phyloP scores from a whole-genome alignment of 306 rosid species.

The Vigna reflexopilosa region DNA sequence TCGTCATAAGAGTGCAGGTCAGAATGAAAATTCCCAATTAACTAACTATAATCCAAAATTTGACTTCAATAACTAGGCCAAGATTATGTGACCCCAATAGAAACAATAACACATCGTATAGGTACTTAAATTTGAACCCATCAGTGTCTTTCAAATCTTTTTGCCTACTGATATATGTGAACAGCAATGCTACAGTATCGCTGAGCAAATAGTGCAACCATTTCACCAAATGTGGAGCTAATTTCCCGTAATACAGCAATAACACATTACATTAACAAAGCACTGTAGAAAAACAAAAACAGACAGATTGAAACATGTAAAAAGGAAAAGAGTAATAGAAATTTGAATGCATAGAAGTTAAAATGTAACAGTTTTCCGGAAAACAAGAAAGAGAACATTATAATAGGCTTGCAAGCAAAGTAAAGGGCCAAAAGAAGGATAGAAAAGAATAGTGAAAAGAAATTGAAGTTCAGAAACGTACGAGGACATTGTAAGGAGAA shows the following conservation, averaged over 20 bases:
- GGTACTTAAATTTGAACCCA: constrained; percentile 5
- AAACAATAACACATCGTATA: constrained; percentile 8
- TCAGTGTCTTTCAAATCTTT: constrained; percentile 7
- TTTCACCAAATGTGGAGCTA: background rate
- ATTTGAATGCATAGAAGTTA: constrained; percentile 10
- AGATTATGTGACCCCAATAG: background rate
- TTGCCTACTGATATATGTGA: background rate
- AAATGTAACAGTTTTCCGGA: background rate
- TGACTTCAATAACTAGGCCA: constrained; percentile 2
- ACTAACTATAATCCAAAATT: background rate
- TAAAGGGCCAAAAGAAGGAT: background rate
- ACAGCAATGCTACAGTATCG: background rate
- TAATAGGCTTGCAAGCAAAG: background rate
- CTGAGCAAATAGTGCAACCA: background rate
- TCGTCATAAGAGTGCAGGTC: background rate
- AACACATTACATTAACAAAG: constrained; percentile 5
- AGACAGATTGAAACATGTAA: background rate
- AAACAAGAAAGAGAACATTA: background rate
- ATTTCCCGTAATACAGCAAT: constrained; percentile 20
- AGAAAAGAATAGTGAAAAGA: background rate
- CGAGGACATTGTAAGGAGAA: constrained; percentile 2
- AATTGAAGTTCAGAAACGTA: constrained; percentile 37
- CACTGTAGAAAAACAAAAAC: background rate
- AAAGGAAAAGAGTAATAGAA: background rate
- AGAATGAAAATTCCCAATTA: constrained; percentile 4